phyloP scores from a whole-genome alignment of 352 stramenopile genomes.

The Pythium phragmiticola region DNA sequence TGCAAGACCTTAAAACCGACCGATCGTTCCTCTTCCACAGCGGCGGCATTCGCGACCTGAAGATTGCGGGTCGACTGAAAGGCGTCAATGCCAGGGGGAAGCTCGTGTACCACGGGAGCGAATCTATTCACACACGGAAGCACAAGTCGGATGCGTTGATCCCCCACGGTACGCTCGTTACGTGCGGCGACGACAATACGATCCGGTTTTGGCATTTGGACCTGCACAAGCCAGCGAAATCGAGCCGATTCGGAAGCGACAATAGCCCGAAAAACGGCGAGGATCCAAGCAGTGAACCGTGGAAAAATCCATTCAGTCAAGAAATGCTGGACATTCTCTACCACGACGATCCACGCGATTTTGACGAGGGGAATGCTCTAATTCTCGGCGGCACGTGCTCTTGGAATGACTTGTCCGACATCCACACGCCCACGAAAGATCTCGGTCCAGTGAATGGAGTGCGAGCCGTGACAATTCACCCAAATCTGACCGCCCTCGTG shows the following conservation, averaged over 20 bases:
- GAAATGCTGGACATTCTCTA: conserved; percentile 76
- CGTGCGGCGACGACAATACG: conserved; percentile 85
- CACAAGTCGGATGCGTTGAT: conserved; percentile 28
- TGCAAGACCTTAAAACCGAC: conserved; percentile 45
- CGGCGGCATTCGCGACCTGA: conserved; percentile 62
- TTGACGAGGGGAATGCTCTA: conserved; percentile 38
- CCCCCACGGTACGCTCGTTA: conserved; percentile 76
- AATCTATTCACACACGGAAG: conserved; percentile 18
- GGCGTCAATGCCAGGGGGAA: conserved; percentile 62
- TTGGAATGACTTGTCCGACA: conserved; percentile 35
- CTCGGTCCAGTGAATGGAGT: conserved; percentile 42
- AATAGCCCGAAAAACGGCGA: conserved; percentile 5
- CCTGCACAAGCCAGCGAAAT: conserved; percentile 42
- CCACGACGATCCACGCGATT: conserved; percentile 43
- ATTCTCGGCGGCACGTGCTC: conserved; percentile 64
- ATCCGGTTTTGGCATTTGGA: conserved; percentile 87
- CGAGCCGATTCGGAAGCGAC: conserved; percentile 25
- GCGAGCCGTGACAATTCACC: conserved; percentile 46
- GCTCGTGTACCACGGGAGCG: conserved; percentile 39
- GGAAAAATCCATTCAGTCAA: conserved; percentile 69
- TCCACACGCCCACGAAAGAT: conserved; percentile 43
- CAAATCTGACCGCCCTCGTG: conserved; percentile 58
- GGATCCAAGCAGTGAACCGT: conserved; percentile 29
- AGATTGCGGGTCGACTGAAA: conserved; percentile 45
- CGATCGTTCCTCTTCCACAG: conserved; percentile 85